Base-by-base conservation (phyloP, 129 eudicot species). In the Lactuca sativa region DNA sequence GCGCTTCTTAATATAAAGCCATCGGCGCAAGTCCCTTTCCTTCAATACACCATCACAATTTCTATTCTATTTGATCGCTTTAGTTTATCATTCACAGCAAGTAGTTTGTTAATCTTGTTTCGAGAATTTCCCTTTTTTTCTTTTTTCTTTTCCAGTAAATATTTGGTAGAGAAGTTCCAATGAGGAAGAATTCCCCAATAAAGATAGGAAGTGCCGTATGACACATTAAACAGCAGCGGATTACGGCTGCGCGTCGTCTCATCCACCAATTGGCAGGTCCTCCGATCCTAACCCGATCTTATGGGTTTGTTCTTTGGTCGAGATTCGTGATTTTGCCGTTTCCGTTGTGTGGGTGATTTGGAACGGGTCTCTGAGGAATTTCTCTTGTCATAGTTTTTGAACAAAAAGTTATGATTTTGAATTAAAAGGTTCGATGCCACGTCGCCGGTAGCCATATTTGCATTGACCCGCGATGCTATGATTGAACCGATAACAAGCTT, bases 161-260 rank as follows among this genome's bases (percentile, higher is more conserved):
- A 0, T 31, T 1, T 32, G 4, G 2, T 13, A 13, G 63, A 32
- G 31, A 62, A 33, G 69, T 0, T 34, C 83, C 86, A 31, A 73
- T 79, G 95, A 84, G 79, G 91, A 85, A 85, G 84, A 73, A 47
- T 8, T 80, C 89, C 91, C 87, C 80, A 49, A 3, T 14, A 77
- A 71, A 77, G 72, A 85, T 83, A 83, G 85, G 89, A 88, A 88
- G 88, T 88, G 95, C 86, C 88, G 88, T 88, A 88, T 88, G 90
- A 88, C 95, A 80, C 95, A 69, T 52, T 12, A 81, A 80, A 72
- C 63, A 72, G 69, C 84, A 80, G 69, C 74, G 64, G 64, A 25
- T 60, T 9, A 9, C 49, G 7, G 73, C 77, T 67, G 60, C 41
- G 59, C n/a, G 49, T 56, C 38, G 37, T 48, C 84, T 80, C 83